phyloP scores from a whole-genome alignment of 2,329 filamentous ascomycete genomes.

The Exophiala spinifera region DNA sequence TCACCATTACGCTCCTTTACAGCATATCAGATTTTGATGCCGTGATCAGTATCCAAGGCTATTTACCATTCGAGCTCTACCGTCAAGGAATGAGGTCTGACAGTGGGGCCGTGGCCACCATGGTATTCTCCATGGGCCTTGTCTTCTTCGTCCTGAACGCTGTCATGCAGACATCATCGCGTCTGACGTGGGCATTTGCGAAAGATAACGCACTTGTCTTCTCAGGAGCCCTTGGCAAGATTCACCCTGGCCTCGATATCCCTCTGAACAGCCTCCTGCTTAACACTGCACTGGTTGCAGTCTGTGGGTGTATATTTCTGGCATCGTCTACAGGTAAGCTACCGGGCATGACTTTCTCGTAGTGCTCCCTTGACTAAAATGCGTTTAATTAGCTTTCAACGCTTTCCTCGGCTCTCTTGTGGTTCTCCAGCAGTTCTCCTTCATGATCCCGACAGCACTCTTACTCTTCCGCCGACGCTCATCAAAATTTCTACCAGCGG shows the following conservation, averaged over 20 bases:
- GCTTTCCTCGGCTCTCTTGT: conserved; percentile 28
- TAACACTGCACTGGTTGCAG: conserved; percentile 19
- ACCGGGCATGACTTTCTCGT: no score
- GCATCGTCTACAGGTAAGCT: not conserved
- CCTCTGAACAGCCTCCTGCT: conserved; percentile 27
- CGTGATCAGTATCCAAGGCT: conserved; percentile 3
- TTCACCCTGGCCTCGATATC: conserved; percentile 22
- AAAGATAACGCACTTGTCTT: conserved; percentile 26
- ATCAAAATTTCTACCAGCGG: conserved; percentile 18
- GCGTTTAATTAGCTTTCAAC: conserved; percentile 27
- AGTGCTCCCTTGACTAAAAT: no score
- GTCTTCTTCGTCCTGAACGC: conserved; percentile 5
- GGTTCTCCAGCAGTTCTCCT: conserved; percentile 24
- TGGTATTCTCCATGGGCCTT: conserved; percentile 1
- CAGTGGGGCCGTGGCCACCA: conserved; percentile 17
- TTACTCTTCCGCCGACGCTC: conserved; percentile 31
- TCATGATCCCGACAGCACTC: conserved; percentile 31
- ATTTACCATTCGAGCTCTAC: conserved; percentile 22
- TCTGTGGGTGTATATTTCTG: conserved; percentile 19
- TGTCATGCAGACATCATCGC: conserved; percentile 16
- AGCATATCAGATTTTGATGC: conserved; percentile 22
- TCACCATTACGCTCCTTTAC: conserved; percentile 17
- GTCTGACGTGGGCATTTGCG: conserved; percentile 33
- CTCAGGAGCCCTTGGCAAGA: conserved; percentile 11
- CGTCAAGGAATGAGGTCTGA: conserved; percentile 18